phyloP scores from a whole-genome alignment of 495 filamentous ascomycete genomes.

The Talaromyces liani region DNA sequence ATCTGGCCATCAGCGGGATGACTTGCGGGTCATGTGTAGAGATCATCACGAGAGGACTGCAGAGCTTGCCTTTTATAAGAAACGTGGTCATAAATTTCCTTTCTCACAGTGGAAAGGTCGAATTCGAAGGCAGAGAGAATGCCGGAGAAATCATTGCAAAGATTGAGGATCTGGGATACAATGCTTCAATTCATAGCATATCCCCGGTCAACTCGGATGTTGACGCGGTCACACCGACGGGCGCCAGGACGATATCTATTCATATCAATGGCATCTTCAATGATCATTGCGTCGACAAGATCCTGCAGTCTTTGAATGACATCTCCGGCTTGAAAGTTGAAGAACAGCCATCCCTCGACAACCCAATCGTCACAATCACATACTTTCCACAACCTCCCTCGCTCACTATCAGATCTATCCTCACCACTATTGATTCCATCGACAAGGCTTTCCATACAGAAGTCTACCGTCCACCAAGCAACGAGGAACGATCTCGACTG shows the following conservation, averaged over 20 bases:
- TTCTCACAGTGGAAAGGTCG: conserved; percentile 61
- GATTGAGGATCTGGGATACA: conserved; percentile 78
- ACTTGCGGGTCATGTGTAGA: conserved; percentile 71
- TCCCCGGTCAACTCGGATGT: conserved; percentile 70
- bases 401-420: conserved; percentile 71
- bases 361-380: conserved; percentile 61
- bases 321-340: conserved; percentile 56
- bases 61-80: conserved; percentile 56
- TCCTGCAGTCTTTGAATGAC: conserved; percentile 57
- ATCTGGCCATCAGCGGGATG: conserved; percentile 72
- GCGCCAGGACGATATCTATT: conserved; percentile 21
- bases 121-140: conserved; percentile 49
- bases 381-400: conserved; percentile 62
- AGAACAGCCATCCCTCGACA: conserved; percentile 47
- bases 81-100: conserved; percentile 63
- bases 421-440: conserved; percentile 54
- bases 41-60: conserved; percentile 54
- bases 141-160: conserved; percentile 52
- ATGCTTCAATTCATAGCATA: conserved; percentile 66
- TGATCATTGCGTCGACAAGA: conserved; percentile 57
- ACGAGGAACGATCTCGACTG: conserved; percentile 76
- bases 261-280: conserved; percentile 82
- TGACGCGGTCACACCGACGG: conserved; percentile 12
- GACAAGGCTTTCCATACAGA: conserved; percentile 58
- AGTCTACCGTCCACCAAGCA: conserved; percentile 71